Base-by-base conservation (phyloP, 805 yeast species). In the Priceomyces haplophilus region DNA sequence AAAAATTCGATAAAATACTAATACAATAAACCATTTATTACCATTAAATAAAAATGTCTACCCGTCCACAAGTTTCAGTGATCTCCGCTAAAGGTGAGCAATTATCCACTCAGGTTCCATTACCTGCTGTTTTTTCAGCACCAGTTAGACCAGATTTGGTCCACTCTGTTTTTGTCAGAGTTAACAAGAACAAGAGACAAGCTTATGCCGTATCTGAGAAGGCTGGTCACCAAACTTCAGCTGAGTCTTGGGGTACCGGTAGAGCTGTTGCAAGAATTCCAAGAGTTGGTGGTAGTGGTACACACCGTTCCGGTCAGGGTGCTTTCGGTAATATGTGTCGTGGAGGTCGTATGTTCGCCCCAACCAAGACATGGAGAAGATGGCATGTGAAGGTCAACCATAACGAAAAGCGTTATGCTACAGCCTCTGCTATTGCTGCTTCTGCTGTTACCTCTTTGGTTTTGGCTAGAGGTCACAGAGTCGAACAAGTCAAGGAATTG, bases 251-350 rank as follows among this genome's bases (percentile, higher is more conserved):
- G 99, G 99, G 99, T 89, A 93, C 99, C 65, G 99, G 99, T 83
- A 90, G 99, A 83, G 99, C 99, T 78, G 97, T 93, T 71, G 98
- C 99, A 80, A 91, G 99, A 84, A 91, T 93, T 76, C 99, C 99
- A 82, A 90, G 99, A 85, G 98, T 93, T 73, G 97, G 97, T 79
- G 99, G 99, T 82, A 90, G 96, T 74, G 99, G 99, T 87, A 93
- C 99, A 75, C 97, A 89, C 95, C 90, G 99, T 80, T 81, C 98
- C 58, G 99, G 99, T 76, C 99, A 93, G 80, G 99, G 89, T 76
- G 99, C 99, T 73, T 93, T 93, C 84, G 99, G 99, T 85, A 93
- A 93, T 93, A 93, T 93, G 99, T 93, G 99, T 84, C 91, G 99
- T 79, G 97, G 97, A 76, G 99, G 99, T 82, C 96, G 99, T 80